Percentiles rank a stretch among this genome's conserved stretches.
Conservation (phyloP, 306 rosid genomes). For the Fragaria iinumae region DNA sequence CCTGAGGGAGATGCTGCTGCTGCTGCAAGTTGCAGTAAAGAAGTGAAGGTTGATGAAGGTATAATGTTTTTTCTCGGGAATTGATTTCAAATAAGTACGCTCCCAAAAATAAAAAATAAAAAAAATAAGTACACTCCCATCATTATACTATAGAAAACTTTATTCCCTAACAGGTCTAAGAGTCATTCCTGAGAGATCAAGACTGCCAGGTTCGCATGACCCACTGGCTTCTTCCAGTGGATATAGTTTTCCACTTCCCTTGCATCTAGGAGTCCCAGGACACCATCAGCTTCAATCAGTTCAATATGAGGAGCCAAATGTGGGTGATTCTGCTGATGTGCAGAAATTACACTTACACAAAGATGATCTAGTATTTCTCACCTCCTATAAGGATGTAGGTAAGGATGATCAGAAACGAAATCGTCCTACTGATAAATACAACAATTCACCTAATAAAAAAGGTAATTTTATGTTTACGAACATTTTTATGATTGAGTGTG, state of each 20-base stretch:
- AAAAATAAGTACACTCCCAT: constrained; percentile 29
- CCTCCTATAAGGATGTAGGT: constrained; percentile 26
- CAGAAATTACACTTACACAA: constrained; percentile 23
- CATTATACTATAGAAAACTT: constrained; percentile 35
- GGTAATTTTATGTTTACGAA: constrained; percentile 29
- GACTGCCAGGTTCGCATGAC: constrained; percentile 42
- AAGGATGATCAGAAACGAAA: constrained; percentile 18
- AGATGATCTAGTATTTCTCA: constrained; percentile 24
- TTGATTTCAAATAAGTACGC: constrained; percentile 32
- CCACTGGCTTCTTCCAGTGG: constrained; percentile 38
- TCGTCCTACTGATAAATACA: constrained; percentile 15
- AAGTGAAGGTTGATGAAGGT: constrained; percentile 71
- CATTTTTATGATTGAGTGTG: constrained; percentile 43
- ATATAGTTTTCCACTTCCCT: constrained; percentile 34
- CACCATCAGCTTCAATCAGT: constrained; percentile 38
- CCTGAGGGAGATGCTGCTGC: constrained; percentile 41
- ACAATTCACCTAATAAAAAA: constrained; percentile 22
- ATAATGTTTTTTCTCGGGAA: constrained; percentile 33
- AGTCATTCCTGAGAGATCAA: constrained; percentile 41
- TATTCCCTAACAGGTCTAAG: constrained; percentile 51
- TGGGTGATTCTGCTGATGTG: constrained; percentile 12
- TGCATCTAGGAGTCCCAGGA: constrained; percentile 38
- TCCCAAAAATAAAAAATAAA: background rate
- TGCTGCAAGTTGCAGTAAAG: constrained; percentile 42
- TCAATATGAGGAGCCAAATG: constrained; percentile 34